Evolutionary conservation across 2,329 filamentous ascomycete genomes (phyloP), one percentile per base, ranked within the genome.

Genomic region (Tolypocladium capitatum): DNA sequence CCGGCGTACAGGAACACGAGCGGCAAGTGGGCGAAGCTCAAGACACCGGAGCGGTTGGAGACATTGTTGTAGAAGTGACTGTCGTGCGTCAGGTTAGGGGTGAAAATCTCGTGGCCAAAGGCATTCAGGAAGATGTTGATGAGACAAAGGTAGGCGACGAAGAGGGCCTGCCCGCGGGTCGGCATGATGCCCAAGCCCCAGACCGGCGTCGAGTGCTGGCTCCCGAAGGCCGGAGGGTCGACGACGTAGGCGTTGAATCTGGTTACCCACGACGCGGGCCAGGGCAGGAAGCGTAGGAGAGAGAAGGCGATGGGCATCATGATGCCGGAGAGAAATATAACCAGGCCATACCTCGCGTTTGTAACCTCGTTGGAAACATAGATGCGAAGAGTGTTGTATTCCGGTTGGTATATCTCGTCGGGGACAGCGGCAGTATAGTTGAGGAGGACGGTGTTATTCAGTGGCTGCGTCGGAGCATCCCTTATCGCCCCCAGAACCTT

Each of bases 141-240:
- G 34, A 55, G 51, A 21, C 68, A 50, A 32, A 72, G 57, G 45
- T 68, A 56, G 11, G 60, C 40, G 32, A 76, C 67, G 54, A 70
- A 74, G n/a, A 74, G 46, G 9, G 59, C 55, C 42, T 74, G 71
- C 1, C 69, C 69, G 2, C 63, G 48, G 0, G 68, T 73, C 0
- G 71, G 71, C 0, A 63, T 49, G 3, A 60, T 53, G 2, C 55
- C 59, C 1, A 63, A 33, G 54, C 46, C 46, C 46, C 46, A 47
- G 18, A 47, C 18, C 0, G 61, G 58, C 0, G 54, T 51, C 8
- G 51, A 54, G 28, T 63, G 59, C 18, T 50, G 49, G 16, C 46
- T 52, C 0, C 60, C 61, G n/a, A 56, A 50, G 2, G 52, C 49
- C 0, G 59, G 58, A 1, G 58, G 60, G 21, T 61, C 58, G 3